Conservation (phyloP, 2,329 filamentous ascomycete species). For the Rachicladosporium sp. region DNA sequence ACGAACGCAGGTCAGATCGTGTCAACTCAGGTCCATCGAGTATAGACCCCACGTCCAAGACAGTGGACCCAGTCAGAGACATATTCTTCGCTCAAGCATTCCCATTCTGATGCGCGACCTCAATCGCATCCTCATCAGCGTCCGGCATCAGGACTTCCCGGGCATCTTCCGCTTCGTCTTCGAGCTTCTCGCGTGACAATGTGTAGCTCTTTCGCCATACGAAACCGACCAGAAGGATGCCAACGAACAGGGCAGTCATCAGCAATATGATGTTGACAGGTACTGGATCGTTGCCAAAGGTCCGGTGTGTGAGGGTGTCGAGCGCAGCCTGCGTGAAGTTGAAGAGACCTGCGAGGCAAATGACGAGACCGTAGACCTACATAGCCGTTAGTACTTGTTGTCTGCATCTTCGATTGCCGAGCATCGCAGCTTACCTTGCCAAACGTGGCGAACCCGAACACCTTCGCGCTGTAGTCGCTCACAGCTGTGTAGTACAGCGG, state of each 20-base stretch:
- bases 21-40: no score
- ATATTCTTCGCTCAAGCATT: not conserved
- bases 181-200: constrained; percentile 29
- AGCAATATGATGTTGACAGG: constrained; percentile 65
- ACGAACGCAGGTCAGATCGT: no score
- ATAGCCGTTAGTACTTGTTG: no score
- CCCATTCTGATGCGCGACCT: not conserved
- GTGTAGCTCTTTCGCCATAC: constrained; percentile 42
- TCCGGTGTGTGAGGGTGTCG: constrained; percentile 63
- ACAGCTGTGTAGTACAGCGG: constrained; percentile 88
- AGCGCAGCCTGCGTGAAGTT: constrained; percentile 76
- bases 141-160: constrained; percentile 27
- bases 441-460: constrained; percentile 84
- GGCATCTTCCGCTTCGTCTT: constrained; percentile 34
- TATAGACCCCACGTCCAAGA: no score
- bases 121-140: constrained; percentile 11
- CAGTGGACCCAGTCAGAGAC: not conserved
- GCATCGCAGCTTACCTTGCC: constrained; percentile 49
- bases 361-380: constrained; percentile 81
- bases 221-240: constrained; percentile 52
- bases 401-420: no score
- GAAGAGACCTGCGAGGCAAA: constrained; percentile 69
- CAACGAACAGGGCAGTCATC: constrained; percentile 48
- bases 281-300: constrained; percentile 59
- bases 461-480: constrained; percentile 77